Evolutionary conservation across 768 basidiomycete genomes (phyloP), one percentile per base, ranked within the genome.

Genomic region (Porphyrellus cyaneotinctus): DNA sequence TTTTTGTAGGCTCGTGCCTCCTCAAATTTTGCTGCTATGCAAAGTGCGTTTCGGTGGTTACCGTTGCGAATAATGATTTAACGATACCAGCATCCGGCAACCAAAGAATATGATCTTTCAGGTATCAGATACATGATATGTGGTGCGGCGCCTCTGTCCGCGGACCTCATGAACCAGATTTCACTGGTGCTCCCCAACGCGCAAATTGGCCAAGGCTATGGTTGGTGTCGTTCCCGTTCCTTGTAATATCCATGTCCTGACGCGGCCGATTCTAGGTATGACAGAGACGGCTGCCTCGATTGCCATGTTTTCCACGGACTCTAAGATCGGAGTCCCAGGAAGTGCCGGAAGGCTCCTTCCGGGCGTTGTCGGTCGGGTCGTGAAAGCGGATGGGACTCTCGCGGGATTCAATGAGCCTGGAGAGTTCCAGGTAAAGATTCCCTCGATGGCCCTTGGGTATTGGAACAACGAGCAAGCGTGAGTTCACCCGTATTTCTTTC

Each of bases 141-240:
- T 46, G 85, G 85, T 35, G 85, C 83, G 17, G 85, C 85, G 2
- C 85, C 85, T 10, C 61, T 87, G 18, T 81, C 81, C 6, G 77
- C 77, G 13, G 82, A 83, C 41, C 71, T 85, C 12, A 73, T 80
- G 67, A 49, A 67, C 24, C 64, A 72, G 50, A 33, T 84, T 38
- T 60, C 68, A n/a, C 62, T 74, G 43, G 52, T 83, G 10, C 62
- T 85, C 15, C 83, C 84, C 1, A 80, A 84, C 50, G 81, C 82
- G 11, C 67, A 66, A n/a, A 78, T 85, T 43, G 83, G 83, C 10
- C 84, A 85, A 68, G 84, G 80, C 49, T 85, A 82, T 64, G 83
- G 83, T 80, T 23, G 3, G 68, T 57, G 18, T 13, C 3, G 2
- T 33, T 30, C 2, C 14, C 24, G 14, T 36, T 46, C 6, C 13